Evolutionary conservation across 331 rosid genomes (phyloP), one percentile per base, ranked within the genome.

Genomic region (Malus hybrid): DNA sequence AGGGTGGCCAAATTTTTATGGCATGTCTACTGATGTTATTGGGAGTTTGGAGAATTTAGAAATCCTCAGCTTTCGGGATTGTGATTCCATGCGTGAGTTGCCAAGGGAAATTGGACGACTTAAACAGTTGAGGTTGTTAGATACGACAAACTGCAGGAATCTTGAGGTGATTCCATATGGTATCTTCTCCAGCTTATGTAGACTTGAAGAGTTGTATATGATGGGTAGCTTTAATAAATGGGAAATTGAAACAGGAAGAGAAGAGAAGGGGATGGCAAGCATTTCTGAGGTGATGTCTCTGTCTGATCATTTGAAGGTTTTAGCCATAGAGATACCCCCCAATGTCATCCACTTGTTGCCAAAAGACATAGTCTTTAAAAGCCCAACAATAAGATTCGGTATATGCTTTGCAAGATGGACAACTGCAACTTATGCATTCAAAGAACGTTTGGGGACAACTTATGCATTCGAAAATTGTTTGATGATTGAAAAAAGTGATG

Each of bases 191-290:
- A 28, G 67, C 36, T 62, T 62, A 14, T 12, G 19, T 62, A 62
- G 36, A 24, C 67, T 62, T 12, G 67, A 62, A 62, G 67, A 62
- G 67, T 28, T 62, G 36, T 62, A 62, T 6, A 62, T 62, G 20
- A 0, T 0, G 0, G 0, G 0, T 0, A 28, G 67, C 33, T 62
- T 62, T 62, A 0, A 0, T 0, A 3, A 15, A 2, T 62, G 67
- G 67, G 67, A 27, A 28, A 0, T 16, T 59, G 65, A 1, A 5
- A 12, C 9, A 11, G 16, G 1, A 57, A 3, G 20, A 16, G 57
- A 52, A 52, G 32, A 20, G 0, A 57, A 59, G 65, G 0, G 16
- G 65, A 59, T 22, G 65, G 65, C 65, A 59, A 59, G 65, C 65
- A 22, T 59, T 59, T 2, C 29, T 59, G 65, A 59, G 65, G 32